Base-by-base conservation (phyloP, 805 yeast genomes). In the Teunomyces kruisii region DNA sequence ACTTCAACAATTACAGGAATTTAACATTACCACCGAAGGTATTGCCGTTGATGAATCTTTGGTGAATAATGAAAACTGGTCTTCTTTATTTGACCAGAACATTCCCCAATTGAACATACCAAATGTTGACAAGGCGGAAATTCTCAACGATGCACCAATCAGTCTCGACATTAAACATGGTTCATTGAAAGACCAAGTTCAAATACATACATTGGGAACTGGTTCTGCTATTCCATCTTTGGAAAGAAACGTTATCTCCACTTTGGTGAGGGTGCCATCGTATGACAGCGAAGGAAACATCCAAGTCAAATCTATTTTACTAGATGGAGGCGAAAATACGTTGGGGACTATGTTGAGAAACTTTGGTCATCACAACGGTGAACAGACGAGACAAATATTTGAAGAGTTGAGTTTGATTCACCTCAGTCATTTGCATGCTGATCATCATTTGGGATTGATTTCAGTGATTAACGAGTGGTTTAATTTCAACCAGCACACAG, bases 321-420 rank as follows among this genome's bases (percentile, higher is more conserved):
- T 94, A 30, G 99, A 94, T 65, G 96, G 94, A n/a, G 99, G 99
- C 13, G 99, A 94, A 60, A 90, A 88, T 47, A 88, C 98, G 0
- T 56, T 85, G 16, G 96, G 96, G 1, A 67, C 87, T 0, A 64
- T 94, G 49, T 61, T 68, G 27, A 77, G 98, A 52, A 70, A 80
- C 45, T 81, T 81, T 49, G 83, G 83, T 0, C 68, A 72, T 8
- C 68, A 67, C 1, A 74, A 75, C 13, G 50, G 71, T 1, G 55
- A 57, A 2, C 70, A 70, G 29, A 51, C 62, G 22, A 45, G 48
- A 22, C 57, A 59, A 16, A 64, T 86, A 2, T 72, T 91, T 50
- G 52, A 65, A 32, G 95, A 91, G 55, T 65, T 91, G 46, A 68
- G 76, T 27, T 46, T 88, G 43, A 69, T 92, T 15, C 87, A 80